A percentile compares a stretch with the other conserved stretches of the same genome.
phyloP scores from a whole-genome alignment of 305 asterid species.

The Fraxinus sp. region DNA sequence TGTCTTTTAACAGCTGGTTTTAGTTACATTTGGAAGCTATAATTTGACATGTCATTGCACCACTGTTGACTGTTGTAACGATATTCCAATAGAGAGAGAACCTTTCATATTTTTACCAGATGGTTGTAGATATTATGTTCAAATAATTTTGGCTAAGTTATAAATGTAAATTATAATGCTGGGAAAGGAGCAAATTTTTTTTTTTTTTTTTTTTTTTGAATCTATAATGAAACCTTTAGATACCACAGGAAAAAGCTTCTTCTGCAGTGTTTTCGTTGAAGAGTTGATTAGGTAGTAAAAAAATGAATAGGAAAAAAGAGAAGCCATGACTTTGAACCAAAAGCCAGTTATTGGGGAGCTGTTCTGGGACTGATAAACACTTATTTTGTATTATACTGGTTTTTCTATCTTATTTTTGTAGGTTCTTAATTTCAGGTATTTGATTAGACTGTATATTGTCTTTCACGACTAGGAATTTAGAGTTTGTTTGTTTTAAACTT shows the following conservation, averaged over 20 bases:
- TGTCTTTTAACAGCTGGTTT: background rate
- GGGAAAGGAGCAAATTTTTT: background rate
- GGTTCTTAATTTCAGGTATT: background rate
- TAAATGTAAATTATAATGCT: slow-evolving; percentile 1
- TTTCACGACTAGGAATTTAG: background rate
- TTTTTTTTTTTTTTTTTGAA: background rate
- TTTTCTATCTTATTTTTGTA: background rate
- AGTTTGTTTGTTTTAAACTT: background rate
- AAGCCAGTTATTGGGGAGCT: background rate
- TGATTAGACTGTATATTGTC: background rate
- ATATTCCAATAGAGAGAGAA: background rate
- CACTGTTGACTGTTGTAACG: background rate
- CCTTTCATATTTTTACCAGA: background rate
- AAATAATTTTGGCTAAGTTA: background rate
- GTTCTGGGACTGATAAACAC: background rate
- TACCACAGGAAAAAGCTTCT: background rate
- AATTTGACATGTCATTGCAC: background rate
- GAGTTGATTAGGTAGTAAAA: background rate
- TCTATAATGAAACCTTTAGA: background rate
- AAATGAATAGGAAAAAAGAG: slow-evolving; percentile 2
- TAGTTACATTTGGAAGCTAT: slow-evolving; percentile 14
- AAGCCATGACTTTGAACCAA: background rate
- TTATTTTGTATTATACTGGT: background rate
- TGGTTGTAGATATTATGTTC: background rate
- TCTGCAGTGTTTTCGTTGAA: background rate